Base-by-base conservation (phyloP, 805 yeast genomes). In the Saccharomycopsis sp. region DNA sequence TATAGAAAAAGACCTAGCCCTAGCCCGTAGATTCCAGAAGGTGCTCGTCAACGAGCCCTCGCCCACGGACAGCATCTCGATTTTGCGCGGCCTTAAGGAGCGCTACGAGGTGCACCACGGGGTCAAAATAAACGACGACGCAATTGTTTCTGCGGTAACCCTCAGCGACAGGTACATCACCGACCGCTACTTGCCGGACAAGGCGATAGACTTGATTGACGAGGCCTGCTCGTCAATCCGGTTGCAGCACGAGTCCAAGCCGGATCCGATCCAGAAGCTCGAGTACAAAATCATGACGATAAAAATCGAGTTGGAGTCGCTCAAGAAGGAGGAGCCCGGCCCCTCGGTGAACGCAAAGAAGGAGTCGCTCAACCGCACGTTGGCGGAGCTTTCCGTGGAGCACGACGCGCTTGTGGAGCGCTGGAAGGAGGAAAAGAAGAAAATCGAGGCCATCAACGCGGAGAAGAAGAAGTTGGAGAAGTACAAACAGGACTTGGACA, bases 71-170 rank as follows among this genome's bases (percentile, higher is more conserved):
- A 86, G 97, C 0, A 90, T 92, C 56, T 86, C 96, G 24, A 92
- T 92, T 60, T 75, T 94, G 59, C 82, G 99, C 67, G 99, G 99
- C 2, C 78, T 92, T 66, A 91, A 92, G 69, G 98, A 92, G 67
- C 80, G 87, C 61, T 92, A 92, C 69, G 99, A 92, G 68, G 97
- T 92, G 1, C 99, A 92, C 66, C 99, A 92, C 67, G 99, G 99
- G 73, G 99, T 92, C 5, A 81, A 97, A 62, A 89, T 92, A 59
- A 81, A 92, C 2, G 99, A 92, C 68, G 81, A 91, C 53, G 97
- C 99, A 0, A 76, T 92, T 57, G 97, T 92, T 1, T 87, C 97
- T 0, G 97, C 98, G 12, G 97, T 97, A 0, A 84, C 89, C 4
- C 82, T 91, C 67, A 84, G 95, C 52, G 89, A 90, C 67, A 79